These are phyloP conservation scores for Hapsidospora chrysogenum DNA, from an alignment of 495 filamentous ascomycete species.

Conservation along the genomic window DNA sequence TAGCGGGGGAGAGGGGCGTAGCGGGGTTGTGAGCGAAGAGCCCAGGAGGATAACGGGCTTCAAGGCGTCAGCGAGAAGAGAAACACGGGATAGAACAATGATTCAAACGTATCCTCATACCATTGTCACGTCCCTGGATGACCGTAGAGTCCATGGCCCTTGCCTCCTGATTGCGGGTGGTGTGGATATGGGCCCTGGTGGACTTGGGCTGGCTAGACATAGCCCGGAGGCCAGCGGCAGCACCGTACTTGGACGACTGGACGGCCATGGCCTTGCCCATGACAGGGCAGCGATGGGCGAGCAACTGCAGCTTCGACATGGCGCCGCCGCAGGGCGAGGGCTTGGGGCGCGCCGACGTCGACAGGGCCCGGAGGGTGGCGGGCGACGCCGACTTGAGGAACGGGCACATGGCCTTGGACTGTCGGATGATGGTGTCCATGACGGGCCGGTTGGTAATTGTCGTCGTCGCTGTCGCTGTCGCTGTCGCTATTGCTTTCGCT, in stretches of 20 bases:
- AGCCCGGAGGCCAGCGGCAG: slow-evolving; percentile 25
- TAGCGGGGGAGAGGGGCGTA: slow-evolving; percentile 5
- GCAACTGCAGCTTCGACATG: slow-evolving; percentile 92
- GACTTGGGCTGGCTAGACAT: slow-evolving; percentile 27
- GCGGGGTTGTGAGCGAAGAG: slow-evolving; percentile 19
- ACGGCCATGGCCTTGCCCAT: slow-evolving; percentile 96
- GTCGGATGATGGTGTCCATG: slow-evolving; percentile 90
- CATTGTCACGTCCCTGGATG: slow-evolving; percentile 38
- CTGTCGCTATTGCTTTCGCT: no score
- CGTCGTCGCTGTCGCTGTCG: background rate
- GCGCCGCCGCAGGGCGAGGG: slow-evolving; percentile 67
- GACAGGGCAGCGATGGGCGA: slow-evolving; percentile 88
- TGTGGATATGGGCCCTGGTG: slow-evolving; percentile 63
- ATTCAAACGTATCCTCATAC: slow-evolving; percentile 18
- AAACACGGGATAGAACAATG: no score
- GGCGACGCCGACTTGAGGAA: slow-evolving; percentile 92
- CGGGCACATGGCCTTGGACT: slow-evolving; percentile 88
- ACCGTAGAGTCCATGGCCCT: slow-evolving; percentile 46
- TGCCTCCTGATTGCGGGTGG: slow-evolving; percentile 54
- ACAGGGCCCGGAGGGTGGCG: slow-evolving; percentile 72
- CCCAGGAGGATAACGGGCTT: slow-evolving; percentile 22
- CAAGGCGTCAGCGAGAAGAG: no score
- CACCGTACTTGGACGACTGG: slow-evolving; percentile 45
- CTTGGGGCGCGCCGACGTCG: slow-evolving; percentile 56
- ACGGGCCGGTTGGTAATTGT: background rate